phyloP scores from a whole-genome alignment of 495 filamentous ascomycete genomes.

The Annulohypoxylon moriforme region DNA sequence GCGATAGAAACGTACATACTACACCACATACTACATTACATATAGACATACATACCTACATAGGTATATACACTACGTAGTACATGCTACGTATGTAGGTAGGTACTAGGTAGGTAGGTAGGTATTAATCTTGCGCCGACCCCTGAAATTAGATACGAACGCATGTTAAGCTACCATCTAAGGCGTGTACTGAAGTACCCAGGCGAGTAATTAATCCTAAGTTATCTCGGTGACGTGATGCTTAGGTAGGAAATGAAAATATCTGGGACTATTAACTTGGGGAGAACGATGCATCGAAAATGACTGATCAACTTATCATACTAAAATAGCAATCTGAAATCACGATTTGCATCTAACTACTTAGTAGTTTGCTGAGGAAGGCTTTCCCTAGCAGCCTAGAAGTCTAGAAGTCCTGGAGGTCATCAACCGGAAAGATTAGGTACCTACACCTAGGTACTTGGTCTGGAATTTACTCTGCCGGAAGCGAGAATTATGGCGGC shows the following conservation, averaged over 20 bases:
- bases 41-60: neutral
- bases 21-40: neutral
- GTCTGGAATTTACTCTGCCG: neutral
- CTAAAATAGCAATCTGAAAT: slow-evolving; percentile 34
- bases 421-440: neutral
- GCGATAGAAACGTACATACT: slow-evolving; percentile 3
- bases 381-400: neutral
- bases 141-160: slow-evolving; percentile 7
- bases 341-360: slow-evolving; percentile 11
- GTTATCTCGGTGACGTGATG: slow-evolving; percentile 32
- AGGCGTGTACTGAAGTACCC: too few relatives aligned
- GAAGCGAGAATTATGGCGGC: slow-evolving; percentile 6
- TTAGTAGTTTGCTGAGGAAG: neutral
- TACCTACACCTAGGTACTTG: neutral
- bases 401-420: too few relatives aligned
- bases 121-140: neutral
- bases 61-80: neutral
- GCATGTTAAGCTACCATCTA: neutral
- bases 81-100: neutral
- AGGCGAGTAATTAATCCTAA: neutral
- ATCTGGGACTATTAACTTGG: neutral
- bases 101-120: too few relatives aligned
- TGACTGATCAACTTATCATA: slow-evolving; percentile 30
- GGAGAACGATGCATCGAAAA: neutral
- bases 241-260: neutral